phyloP scores from a whole-genome alignment of 225 moss, liverwort and hornwort genomes.

The Pleurozium schreberi region DNA sequence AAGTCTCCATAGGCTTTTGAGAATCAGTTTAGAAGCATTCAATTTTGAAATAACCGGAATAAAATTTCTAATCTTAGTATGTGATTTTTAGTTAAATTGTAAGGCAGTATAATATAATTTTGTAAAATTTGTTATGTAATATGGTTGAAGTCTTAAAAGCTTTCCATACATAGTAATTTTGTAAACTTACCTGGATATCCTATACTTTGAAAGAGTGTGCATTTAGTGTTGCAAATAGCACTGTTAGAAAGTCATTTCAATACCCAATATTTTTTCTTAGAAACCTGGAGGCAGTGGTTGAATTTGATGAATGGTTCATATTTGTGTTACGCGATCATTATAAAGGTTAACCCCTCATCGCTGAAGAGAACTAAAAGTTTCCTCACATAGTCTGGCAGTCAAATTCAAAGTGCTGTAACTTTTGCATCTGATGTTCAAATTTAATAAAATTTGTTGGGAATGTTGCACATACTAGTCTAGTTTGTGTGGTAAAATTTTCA shows the following conservation, averaged over 20 bases:
- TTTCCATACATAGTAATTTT: not conserved
- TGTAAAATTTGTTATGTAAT: not conserved
- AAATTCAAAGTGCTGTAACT: too few relatives aligned
- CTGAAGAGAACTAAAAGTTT: too few relatives aligned
- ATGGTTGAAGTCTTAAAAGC: not conserved
- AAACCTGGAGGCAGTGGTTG: not conserved
- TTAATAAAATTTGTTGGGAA: too few relatives aligned
- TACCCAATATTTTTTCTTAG: not conserved
- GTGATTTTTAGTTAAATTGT: not conserved
- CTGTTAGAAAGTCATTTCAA: not conserved
- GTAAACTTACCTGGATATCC: not conserved
- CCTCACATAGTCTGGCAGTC: too few relatives aligned
- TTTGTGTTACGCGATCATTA: not conserved
- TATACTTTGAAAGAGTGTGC: not conserved
- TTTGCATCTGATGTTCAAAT: too few relatives aligned
- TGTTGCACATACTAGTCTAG: too few relatives aligned
- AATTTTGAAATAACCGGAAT: not conserved
- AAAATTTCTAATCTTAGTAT: not conserved
- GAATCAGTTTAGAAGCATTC: not conserved
- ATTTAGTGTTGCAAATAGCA: not conserved
- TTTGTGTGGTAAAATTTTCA: too few relatives aligned
- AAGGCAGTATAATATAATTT: not conserved
- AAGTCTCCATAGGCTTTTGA: not conserved
- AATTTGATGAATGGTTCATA: not conserved
- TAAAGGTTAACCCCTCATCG: too few relatives aligned